phyloP scores from a whole-genome alignment of 2,329 filamentous ascomycete species.

The Pseudocercospora musae region DNA sequence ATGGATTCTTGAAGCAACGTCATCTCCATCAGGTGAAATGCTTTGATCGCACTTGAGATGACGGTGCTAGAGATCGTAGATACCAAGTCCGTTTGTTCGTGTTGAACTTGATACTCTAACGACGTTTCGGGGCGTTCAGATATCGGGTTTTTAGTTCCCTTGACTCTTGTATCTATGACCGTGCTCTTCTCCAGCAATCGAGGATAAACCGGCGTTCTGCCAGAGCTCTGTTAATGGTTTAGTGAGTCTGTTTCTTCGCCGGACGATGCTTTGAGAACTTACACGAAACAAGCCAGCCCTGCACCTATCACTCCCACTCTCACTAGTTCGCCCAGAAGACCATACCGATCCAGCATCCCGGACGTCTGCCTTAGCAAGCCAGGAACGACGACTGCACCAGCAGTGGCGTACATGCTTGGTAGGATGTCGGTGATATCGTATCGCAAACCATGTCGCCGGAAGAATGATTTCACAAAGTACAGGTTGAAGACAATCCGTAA shows the following conservation, averaged over 20 bases:
- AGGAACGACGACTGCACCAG: constrained; percentile 37
- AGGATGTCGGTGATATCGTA: constrained; percentile 28
- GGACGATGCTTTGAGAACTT: constrained; percentile 20
- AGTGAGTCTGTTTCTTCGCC: neutral
- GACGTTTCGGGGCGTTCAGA: neutral
- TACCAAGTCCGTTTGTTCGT: neutral
- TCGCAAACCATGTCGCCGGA: constrained; percentile 46
- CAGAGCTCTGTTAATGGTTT: neutral
- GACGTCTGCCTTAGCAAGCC: constrained; percentile 36
- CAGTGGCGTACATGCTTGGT: constrained; percentile 37
- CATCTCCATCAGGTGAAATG: neutral
- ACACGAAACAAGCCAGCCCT: constrained; percentile 38
- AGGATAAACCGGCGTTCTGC: constrained; percentile 6
- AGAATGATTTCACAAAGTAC: constrained; percentile 66
- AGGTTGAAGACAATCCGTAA: constrained; percentile 80
- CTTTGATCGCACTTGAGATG: neutral
- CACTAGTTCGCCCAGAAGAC: constrained; percentile 42
- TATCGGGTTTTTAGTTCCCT: neutral
- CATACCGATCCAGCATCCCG: constrained; percentile 33
- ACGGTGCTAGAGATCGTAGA: neutral
- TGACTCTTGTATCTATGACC: neutral
- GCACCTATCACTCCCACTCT: constrained; percentile 38
- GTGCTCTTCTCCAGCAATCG: constrained; percentile 4
- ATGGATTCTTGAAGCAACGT: neutral
- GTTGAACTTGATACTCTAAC: neutral